Base-by-base conservation (phyloP, 495 filamentous ascomycete species). In the Aspergillus haitiensis region DNA sequence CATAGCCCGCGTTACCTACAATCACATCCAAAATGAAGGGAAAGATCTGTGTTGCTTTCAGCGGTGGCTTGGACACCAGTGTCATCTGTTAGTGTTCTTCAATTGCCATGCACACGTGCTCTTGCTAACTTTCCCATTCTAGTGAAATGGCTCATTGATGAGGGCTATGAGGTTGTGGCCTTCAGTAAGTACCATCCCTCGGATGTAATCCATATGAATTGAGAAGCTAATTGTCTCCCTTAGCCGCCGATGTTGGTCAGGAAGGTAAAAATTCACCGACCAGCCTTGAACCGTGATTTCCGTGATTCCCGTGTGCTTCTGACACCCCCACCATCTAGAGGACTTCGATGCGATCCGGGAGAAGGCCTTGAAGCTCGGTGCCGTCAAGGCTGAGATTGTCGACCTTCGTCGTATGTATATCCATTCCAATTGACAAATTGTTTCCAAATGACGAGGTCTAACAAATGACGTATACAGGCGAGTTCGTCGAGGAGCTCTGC, bases 401-500 rank as follows among this genome's bases (percentile, higher is more conserved):
- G 74, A 78, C 60, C 79, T 96, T 59, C 83, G 86, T 67, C 77
- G 72, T 65, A 61, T 15, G 63, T 61, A 58, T 21, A 52, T 32
- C 46, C 13, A 7, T 6, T 3, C 11, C 42, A 39, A 54, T 40
- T 53, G 40, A 32, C 39, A 12, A n/a, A 35, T 35, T 33, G 18
- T 39, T 16, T 27, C 1, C 1, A 12, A 32, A 53, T 3, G 18
- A 15, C 10, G 40, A 21, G 10, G 13, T 9, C 37, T 60, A 37
- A 54, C 44, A 27, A 50, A 7, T 32, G 32, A 31, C 40, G 50
- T 39, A 32, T 48, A 35, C 16, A 60, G 58, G 58, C 40, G 87
- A 93, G 72, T 93, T 96, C 64, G 84, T 95, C 64, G 88, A 93
- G 66, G 82, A 96, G 78, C 81, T 96, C 12, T 91, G 91, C 77